A percentile compares a stretch with the other conserved stretches of the same genome.
These are phyloP conservation scores for Linderniella brevidens DNA, from an alignment of 257 asterid genomes.

Conservation along the genomic window DNA sequence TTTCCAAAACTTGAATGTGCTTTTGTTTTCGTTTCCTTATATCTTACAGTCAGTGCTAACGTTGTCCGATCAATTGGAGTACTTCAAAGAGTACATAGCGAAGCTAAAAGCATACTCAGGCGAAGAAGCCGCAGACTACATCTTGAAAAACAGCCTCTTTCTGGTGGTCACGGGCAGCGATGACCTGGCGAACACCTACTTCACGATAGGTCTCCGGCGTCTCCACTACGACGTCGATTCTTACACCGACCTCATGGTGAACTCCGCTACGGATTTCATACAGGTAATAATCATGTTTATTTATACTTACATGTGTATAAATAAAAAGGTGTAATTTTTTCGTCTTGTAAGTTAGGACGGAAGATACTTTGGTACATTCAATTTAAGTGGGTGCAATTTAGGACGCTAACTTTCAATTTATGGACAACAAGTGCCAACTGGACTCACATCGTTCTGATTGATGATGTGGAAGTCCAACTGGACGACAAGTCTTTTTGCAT, in stretches of 20 bases:
- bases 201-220: constrained; percentile 27
- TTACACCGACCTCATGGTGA: constrained; percentile 44
- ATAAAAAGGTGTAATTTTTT: too few relatives aligned
- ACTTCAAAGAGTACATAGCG: constrained; percentile 44
- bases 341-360: too few relatives aligned
- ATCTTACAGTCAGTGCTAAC: constrained; percentile 38
- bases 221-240: constrained; percentile 28
- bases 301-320: too few relatives aligned
- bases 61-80: constrained; percentile 30
- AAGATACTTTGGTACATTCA: too few relatives aligned
- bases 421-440: too few relatives aligned
- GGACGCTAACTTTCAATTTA: too few relatives aligned
- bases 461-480: too few relatives aligned
- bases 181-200: constrained; percentile 74
- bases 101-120: constrained; percentile 44
- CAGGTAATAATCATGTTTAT: constrained; percentile 20
- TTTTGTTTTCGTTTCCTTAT: too few relatives aligned
- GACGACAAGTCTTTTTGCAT: too few relatives aligned
- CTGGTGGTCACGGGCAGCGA: constrained; percentile 57
- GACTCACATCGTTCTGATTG: too few relatives aligned
- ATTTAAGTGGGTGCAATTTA: too few relatives aligned
- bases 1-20: too few relatives aligned
- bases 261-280: constrained; percentile 36
- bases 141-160: constrained; percentile 29
- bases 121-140: constrained; percentile 25